These are phyloP conservation scores for Puya raimondii DNA, from an alignment of 176 grass and related monocot genomes.

Conservation along the genomic window DNA sequence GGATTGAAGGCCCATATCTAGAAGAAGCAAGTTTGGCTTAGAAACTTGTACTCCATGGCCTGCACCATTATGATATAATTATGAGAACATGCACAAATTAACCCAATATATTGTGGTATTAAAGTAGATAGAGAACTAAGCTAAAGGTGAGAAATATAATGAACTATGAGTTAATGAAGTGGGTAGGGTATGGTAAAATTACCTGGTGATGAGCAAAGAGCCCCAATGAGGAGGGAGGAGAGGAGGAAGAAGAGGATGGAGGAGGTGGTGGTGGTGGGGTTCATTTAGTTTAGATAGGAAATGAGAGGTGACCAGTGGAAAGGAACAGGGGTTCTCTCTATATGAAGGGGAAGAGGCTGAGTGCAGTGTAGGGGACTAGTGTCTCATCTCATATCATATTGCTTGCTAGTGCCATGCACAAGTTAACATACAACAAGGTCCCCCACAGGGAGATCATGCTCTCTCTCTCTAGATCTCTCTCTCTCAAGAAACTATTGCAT, in stretches of 20 bases:
- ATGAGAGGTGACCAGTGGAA: conserved; percentile 25
- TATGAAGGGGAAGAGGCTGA: background rate
- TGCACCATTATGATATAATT: conserved; percentile 20
- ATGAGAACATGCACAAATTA: conserved; percentile 6
- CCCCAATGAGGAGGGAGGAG: conserved; percentile 37
- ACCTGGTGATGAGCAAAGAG: conserved; percentile 36
- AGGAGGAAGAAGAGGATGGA: conserved; percentile 52
- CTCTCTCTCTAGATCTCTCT: background rate
- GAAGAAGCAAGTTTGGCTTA: conserved; percentile 17
- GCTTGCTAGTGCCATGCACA: background rate
- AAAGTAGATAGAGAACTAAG: background rate
- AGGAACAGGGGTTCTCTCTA: conserved; percentile 7
- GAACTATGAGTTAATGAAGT: background rate
- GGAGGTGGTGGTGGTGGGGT: conserved; percentile 21
- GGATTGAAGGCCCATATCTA: conserved; percentile 25
- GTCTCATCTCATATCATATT: background rate
- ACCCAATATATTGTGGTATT: too few relatives aligned
- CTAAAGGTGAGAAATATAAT: conserved; percentile 4
- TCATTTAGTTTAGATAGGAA: conserved; percentile 32
- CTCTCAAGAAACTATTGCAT: background rate
- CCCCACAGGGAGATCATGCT: background rate
- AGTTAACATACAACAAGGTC: background rate
- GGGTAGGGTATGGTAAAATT: conserved; percentile 25
- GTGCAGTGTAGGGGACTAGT: background rate
- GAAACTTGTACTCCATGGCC: conserved; percentile 37